Percentiles rank a stretch among this genome's conserved stretches.
Evolutionary conservation across 1,284 basidiomycete species (phyloP).

Genomic region (Heterobasidion irregulare): DNA sequence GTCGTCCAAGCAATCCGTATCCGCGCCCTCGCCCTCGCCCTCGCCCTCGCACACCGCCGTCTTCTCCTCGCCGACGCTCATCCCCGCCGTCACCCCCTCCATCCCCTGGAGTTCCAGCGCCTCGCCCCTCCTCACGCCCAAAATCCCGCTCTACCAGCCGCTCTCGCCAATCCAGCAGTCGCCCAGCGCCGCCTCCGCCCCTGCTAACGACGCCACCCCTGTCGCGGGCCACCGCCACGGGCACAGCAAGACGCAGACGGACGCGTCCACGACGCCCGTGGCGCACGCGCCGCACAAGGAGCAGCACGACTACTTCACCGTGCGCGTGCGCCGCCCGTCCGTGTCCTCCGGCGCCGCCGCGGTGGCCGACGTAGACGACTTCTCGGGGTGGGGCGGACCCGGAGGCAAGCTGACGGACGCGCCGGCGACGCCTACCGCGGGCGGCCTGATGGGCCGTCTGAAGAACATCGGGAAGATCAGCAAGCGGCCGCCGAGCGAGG

Average conservation of each 20-base stretch:
- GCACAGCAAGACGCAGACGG: slow-evolving; percentile 10
- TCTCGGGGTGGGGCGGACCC: slow-evolving; percentile 39
- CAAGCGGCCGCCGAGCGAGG: slow-evolving; percentile 36
- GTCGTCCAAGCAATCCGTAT: slow-evolving; percentile 11
- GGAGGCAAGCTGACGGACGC: slow-evolving; percentile 21
- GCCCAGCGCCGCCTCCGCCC: slow-evolving; percentile 9
- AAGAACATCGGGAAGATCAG: slow-evolving; percentile 64
- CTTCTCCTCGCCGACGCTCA: slow-evolving; percentile 51
- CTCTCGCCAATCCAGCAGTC: slow-evolving; percentile 30
- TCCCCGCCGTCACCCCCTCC: slow-evolving; percentile 54
- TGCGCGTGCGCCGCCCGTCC: slow-evolving; percentile 35
- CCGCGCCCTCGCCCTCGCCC: slow-evolving; percentile 3
- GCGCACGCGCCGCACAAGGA: slow-evolving; percentile 17
- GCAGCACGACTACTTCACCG: slow-evolving; percentile 42
- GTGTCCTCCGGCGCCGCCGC: slow-evolving; percentile 22
- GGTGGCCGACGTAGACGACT: slow-evolving; percentile 37
- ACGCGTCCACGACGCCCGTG: slow-evolving; percentile 7
- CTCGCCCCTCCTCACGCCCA: slow-evolving; percentile 39
- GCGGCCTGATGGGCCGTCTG: slow-evolving; percentile 66
- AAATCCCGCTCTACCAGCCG: slow-evolving; percentile 39
- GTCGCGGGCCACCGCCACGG: slow-evolving; percentile 24
- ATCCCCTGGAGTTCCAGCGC: slow-evolving; percentile 26
- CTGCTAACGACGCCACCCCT: slow-evolving; percentile 9
- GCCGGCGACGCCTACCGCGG: slow-evolving; percentile 39
- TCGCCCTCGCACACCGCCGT: slow-evolving; percentile 22